Evolutionary conservation across 2,329 filamentous ascomycete species (phyloP).

Genomic region (Cercospora janseana): DNA sequence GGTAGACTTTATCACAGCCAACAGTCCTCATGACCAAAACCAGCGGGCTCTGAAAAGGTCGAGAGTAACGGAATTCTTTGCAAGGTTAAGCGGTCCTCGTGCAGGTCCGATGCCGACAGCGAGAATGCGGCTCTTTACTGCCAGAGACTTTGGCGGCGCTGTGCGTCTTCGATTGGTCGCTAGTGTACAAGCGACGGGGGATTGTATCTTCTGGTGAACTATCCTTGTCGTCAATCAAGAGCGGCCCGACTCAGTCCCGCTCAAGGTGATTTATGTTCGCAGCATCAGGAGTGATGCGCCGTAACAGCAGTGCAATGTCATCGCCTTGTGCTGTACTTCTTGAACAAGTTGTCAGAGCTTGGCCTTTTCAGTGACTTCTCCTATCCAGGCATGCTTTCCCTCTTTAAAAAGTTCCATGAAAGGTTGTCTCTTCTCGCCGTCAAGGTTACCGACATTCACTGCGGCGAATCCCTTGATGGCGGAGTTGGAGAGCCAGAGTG

Average conservation of each 20-base stretch:
- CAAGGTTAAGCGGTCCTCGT: too few species aligned
- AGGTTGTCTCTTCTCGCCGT: conserved; percentile 21
- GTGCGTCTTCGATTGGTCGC: too few species aligned
- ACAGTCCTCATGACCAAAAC: too few species aligned
- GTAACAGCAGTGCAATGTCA: not conserved
- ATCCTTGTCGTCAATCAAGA: too few species aligned
- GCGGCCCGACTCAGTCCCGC: not conserved
- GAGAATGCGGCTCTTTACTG: too few species aligned
- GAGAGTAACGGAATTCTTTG: too few species aligned
- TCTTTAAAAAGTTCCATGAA: conserved; percentile 24
- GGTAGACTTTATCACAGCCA: too few species aligned
- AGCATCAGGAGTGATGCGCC: not conserved
- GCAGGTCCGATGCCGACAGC: too few species aligned
- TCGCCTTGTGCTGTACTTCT: not conserved
- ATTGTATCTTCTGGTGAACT: too few species aligned
- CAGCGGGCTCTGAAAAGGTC: too few species aligned
- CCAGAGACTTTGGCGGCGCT: too few species aligned
- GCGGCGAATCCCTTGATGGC: conserved; percentile 25
- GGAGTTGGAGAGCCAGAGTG: conserved; percentile 27
- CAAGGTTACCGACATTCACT: conserved; percentile 21
- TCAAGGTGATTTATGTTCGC: not conserved
- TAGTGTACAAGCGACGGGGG: too few species aligned
- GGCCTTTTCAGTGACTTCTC: conserved; percentile 22
- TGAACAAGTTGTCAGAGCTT: conserved; percentile 18
- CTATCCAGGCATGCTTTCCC: conserved; percentile 18